Conservation (phyloP, 441 rosid genomes). For the Populus hybrid region DNA sequence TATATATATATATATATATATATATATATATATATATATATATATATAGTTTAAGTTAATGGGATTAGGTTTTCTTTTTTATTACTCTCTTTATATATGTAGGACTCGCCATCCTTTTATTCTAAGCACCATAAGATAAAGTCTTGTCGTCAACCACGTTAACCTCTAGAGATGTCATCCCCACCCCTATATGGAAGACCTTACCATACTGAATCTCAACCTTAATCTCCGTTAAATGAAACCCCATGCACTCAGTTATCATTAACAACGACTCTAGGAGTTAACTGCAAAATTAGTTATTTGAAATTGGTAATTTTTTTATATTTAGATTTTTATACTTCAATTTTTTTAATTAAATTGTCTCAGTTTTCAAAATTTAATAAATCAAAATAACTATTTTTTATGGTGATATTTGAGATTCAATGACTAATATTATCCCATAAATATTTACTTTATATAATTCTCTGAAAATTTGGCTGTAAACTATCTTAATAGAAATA, state of each 20-base stretch:
- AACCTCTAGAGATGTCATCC: conserved; percentile 48
- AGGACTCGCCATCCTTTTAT: conserved; percentile 32
- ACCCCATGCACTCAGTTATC: conserved; percentile 26
- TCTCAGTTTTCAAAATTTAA: neutral
- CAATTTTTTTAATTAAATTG: too few species aligned
- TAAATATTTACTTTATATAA: too few species aligned
- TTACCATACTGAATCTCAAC: conserved; percentile 17
- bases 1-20: too few species aligned
- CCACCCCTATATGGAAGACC: conserved; percentile 34
- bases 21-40: too few species aligned
- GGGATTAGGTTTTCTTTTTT: conserved; percentile 56
- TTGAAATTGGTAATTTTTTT: neutral
- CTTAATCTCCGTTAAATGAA: neutral
- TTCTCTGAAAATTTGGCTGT: too few species aligned
- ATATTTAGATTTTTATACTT: neutral
- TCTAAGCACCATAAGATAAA: conserved; percentile 46
- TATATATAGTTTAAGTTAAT: too few species aligned
- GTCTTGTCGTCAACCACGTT: conserved; percentile 80
- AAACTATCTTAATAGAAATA: too few species aligned
- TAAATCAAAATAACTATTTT: neutral
- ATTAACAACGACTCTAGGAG: conserved; percentile 18
- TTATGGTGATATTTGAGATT: too few species aligned
- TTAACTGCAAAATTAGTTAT: neutral
- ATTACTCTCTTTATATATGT: neutral
- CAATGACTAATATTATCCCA: neutral